Conservation (phyloP, 2,329 filamentous ascomycete species). For the Scolecobasidium constrictum region DNA sequence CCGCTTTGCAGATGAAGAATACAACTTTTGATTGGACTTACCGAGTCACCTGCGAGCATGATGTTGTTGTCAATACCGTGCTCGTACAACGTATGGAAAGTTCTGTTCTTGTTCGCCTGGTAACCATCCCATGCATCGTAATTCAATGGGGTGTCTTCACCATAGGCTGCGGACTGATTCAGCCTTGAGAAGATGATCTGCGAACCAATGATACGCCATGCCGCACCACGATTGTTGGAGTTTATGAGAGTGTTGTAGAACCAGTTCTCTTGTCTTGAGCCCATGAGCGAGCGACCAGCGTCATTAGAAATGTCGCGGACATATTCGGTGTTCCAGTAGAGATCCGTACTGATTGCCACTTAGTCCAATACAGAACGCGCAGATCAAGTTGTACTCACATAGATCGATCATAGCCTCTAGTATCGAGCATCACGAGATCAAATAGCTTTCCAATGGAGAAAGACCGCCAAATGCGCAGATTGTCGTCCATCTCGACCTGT, state of each 20-base stretch:
- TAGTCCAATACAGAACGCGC: no score
- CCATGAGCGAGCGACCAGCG: slow-evolving; percentile 10
- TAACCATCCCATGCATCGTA: slow-evolving; percentile 58
- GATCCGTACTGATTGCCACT: neutral
- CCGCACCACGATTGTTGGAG: slow-evolving; percentile 32
- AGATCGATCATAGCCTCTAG: slow-evolving; percentile 55
- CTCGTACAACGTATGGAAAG: slow-evolving; percentile 53
- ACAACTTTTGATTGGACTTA: neutral
- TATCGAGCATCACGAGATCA: slow-evolving; percentile 60
- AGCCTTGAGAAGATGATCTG: slow-evolving; percentile 53
- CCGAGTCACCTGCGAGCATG: slow-evolving; percentile 57
- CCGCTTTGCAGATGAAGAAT: neutral
- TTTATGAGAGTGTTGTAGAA: slow-evolving; percentile 43
- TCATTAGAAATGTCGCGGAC: slow-evolving; percentile 10
- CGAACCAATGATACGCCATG: slow-evolving; percentile 61
- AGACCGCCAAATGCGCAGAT: slow-evolving; percentile 53
- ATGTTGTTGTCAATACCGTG: slow-evolving; percentile 64
- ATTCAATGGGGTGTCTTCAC: slow-evolving; percentile 28
- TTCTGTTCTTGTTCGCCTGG: slow-evolving; percentile 59
- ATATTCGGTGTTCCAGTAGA: slow-evolving; percentile 10
- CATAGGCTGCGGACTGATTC: slow-evolving; percentile 34
- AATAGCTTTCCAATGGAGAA: slow-evolving; percentile 57
- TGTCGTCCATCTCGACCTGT: slow-evolving; percentile 58
- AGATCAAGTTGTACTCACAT: slow-evolving; percentile 14
- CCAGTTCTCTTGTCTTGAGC: slow-evolving; percentile 34